These are phyloP conservation scores for Elsinoe perseae DNA, from an alignment of 2,329 filamentous ascomycete species.

Conservation along the genomic window DNA sequence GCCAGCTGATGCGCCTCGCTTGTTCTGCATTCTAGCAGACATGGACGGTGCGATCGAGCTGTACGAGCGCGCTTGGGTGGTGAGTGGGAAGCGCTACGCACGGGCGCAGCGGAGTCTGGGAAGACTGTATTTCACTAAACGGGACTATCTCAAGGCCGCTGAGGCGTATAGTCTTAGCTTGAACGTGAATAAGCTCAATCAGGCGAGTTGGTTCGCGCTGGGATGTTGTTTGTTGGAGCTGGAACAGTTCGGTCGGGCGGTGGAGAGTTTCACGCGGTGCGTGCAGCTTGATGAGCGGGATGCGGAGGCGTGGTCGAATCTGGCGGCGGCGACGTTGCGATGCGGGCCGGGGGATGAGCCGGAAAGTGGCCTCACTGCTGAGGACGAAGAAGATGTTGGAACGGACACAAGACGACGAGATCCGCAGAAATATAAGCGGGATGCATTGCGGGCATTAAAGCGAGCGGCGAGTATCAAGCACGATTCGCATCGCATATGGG, in stretches of 20 bases:
- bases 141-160: slow-evolving; percentile 61
- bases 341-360: slow-evolving; percentile 17
- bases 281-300: slow-evolving; percentile 83
- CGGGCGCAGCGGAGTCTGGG: slow-evolving; percentile 83
- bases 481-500: slow-evolving; percentile 90
- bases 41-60: slow-evolving; percentile 65
- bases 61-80: slow-evolving; percentile 81
- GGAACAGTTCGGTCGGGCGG: slow-evolving; percentile 66
- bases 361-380: slow-evolving; percentile 12
- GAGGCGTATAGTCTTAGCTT: slow-evolving; percentile 74
- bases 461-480: slow-evolving; percentile 75
- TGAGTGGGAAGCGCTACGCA: slow-evolving; percentile 72
- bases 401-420: slow-evolving; percentile 35
- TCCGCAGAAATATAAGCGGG: slow-evolving; percentile 56
- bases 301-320: slow-evolving; percentile 89
- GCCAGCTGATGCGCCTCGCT: slow-evolving; percentile 72
- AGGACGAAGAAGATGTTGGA: slow-evolving; percentile 24
- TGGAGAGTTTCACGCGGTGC: slow-evolving; percentile 72
- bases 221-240: slow-evolving; percentile 81
- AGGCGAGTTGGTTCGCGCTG: slow-evolving; percentile 79
- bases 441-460: slow-evolving; percentile 78
- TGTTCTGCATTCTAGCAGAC: slow-evolving; percentile 92
- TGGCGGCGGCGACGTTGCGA: slow-evolving; percentile 69
- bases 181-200: slow-evolving; percentile 69
- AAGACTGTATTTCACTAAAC: slow-evolving; percentile 61